A percentile compares a stretch with the other conserved stretches of the same genome.
These are phyloP conservation scores for Leptosphaerulina australis DNA, from an alignment of 2,329 filamentous ascomycete species.

Conservation along the genomic window DNA sequence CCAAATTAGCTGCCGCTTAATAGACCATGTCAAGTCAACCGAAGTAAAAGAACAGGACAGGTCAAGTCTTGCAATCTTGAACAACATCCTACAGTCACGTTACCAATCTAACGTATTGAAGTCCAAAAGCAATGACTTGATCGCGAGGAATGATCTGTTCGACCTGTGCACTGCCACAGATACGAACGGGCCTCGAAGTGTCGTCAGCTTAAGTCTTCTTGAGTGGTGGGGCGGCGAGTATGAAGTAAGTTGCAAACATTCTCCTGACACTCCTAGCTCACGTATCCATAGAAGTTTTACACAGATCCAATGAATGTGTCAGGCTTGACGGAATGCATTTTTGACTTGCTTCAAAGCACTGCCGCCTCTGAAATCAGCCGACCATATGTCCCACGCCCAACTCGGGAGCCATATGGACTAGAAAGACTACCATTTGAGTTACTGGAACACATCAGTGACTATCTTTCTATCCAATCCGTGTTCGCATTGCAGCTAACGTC, in stretches of 20 bases:
- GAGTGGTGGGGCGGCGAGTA: slow-evolving; percentile 36
- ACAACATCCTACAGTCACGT: slow-evolving; percentile 20
- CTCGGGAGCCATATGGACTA: neutral
- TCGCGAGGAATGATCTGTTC: slow-evolving; percentile 28
- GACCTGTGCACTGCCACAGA: slow-evolving; percentile 16
- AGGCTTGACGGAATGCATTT: slow-evolving; percentile 16
- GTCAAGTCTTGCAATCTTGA: slow-evolving; percentile 18
- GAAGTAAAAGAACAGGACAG: neutral
- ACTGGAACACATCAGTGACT: slow-evolving; percentile 4
- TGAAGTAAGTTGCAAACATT: slow-evolving; percentile 21
- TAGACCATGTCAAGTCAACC: slow-evolving; percentile 14
- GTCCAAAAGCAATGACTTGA: neutral
- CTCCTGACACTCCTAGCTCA: neutral
- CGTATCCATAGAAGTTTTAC: slow-evolving; percentile 29
- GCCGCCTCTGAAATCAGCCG: neutral
- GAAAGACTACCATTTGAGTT: slow-evolving; percentile 12
- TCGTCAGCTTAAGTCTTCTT: slow-evolving; percentile 24
- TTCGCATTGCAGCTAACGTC: slow-evolving; percentile 31
- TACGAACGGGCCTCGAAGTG: slow-evolving; percentile 27
- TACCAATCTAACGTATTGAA: slow-evolving; percentile 2
- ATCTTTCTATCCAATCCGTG: slow-evolving; percentile 22
- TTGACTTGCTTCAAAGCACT: slow-evolving; percentile 18
- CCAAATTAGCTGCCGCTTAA: slow-evolving; percentile 25
- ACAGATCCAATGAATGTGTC: slow-evolving; percentile 26
- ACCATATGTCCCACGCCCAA: neutral